Base-by-base conservation (phyloP, 192 early-diverging fungal species). In the Entomortierella lignicola region DNA sequence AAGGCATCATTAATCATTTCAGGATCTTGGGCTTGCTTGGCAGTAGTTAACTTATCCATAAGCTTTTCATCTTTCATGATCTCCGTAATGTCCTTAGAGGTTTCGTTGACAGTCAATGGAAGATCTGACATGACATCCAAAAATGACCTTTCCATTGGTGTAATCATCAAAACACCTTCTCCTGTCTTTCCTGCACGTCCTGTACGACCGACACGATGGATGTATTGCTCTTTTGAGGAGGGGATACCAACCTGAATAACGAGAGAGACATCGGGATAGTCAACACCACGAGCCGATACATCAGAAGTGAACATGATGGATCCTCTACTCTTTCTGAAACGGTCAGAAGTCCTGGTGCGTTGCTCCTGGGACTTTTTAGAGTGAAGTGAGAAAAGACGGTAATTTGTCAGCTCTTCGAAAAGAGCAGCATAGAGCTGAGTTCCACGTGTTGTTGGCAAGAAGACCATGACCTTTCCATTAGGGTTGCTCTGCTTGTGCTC, bases 281-380 rank as follows among this genome's bases (percentile, higher is more conserved):
- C 98, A 29, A 99, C 94, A 48, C 98, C 98, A 65, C 98, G 93
- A 44, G 98, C 97, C 61, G 96, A 96, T 2, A 99, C 96, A 77
- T 98, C 98, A 1, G 95, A 93, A 1, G 98, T 98, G 66, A 98
- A 89, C 63, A 99, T 84, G 41, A 98, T 89, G 25, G 77, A 84
- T 44, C 86, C 80, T 20, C 54, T 69, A 52, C 82, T 77, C 8
- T 71, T 82, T 56, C 96, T 88, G 88, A 98, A 99, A 17, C 77
- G 77, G 43, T 93, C 87, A 8, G 94, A 91, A 4, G 92, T 88
- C 21, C 86, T 83, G 17, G 87, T 86, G 51, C 96, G 94, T 60
- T 87, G 84, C 7, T 71, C 66, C 77, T 98, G 97, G 11, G 84
- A 81, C 59, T 96, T 89, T 55, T 89, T 88, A 55, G 95, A 96